Base-by-base conservation (phyloP, 2,329 filamentous ascomycete species). In the Epichloe gansuensis region DNA sequence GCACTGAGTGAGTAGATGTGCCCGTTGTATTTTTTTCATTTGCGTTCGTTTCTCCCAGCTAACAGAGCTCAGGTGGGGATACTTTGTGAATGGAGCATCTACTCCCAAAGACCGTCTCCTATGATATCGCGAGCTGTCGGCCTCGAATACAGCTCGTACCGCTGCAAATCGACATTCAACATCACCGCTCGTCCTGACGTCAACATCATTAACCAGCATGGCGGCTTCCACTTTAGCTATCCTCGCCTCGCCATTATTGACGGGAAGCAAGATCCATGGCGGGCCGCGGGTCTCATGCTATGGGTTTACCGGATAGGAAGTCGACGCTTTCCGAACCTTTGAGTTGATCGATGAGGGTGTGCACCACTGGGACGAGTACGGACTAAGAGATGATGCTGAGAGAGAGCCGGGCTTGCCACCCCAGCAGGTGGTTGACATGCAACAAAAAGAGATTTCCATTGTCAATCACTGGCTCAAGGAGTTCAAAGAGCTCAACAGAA, bases 301-400 rank as follows among this genome's bases (percentile, higher is more conserved):
- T 81, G n/a, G 77, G 73, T 1, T 75, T 81, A 0, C 72, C 75
- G 0, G 68, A 72, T 34, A 73, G 86, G 21, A 67, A 71, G 13
- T 85, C 77, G 45, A 86, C 85, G 0, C 68, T 72, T 0, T 75
- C 74, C 47, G 77, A 90, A 69, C 88, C 88, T 0, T 84, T 57
- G 74, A 88, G n/a, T 63, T 91, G 46, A 88, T 94, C 46, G 70
- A 75, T 3, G 77, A 77, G n/a, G 86, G 80, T 0, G 86, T 91
- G 21, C 88, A 94, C 65, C 87, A 91, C 63, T 93, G 86, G 84
- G 85, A 88, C 58, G 83, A 85, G 69, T 84, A 85, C 57, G 82
- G 82, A 1, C 60, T 86, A n/a, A 48, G 45, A 0, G 60, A 60
- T 1, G 80, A 83, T 48, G 65, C 12, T 7, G 37, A 45, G 72